Evolutionary conservation across 768 basidiomycete genomes (phyloP), one percentile per base, ranked within the genome.

Genomic region (Suillus bovinus): DNA sequence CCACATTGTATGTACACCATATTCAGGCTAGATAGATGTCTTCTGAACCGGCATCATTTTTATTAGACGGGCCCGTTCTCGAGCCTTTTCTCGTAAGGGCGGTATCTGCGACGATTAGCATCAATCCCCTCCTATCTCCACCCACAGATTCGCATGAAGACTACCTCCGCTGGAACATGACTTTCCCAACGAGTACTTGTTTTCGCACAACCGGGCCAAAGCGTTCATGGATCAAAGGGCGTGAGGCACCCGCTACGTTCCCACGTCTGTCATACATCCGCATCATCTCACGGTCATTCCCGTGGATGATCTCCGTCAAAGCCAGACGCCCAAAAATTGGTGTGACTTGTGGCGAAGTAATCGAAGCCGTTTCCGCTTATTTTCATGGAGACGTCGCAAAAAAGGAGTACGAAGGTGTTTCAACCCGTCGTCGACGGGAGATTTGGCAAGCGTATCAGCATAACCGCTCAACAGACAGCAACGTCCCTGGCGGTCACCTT

Each of bases 121-220:
- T 92, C 38, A 91, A 92, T 69, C 89, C 90, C 0, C 78, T 91
- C 29, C 76, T 91, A 17, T 68, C 74, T 0, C 85, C 86, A 22
- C 76, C 72, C 63, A 72, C 81, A 0, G 78, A 79, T 10, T 71
- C 72, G 5, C 67, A 75, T 5, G 80, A 82, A 1, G 80, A 81
- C 6, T 83, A 84, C 69, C 76, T 92, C 49, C 84, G 82, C 53
- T 91, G 90, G 89, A 88, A 89, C 74, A 88, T 92, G 86, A 80
- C 89, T 46, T 90, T 86, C 70, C 76, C 78, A 7, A 82, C 88
- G 7, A 82, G 79, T 44, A 80, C 84, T 62, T 85, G 86, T 59
- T 83, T 83, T 66, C 83, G 86, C 61, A 88, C 86, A 5, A 80
- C 77, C n/a, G 90, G 91, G 61, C 78, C 81, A 4, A 64, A 76